phyloP scores from a whole-genome alignment of 495 filamentous ascomycete species.

The Massariosphaeria phaeospora region DNA sequence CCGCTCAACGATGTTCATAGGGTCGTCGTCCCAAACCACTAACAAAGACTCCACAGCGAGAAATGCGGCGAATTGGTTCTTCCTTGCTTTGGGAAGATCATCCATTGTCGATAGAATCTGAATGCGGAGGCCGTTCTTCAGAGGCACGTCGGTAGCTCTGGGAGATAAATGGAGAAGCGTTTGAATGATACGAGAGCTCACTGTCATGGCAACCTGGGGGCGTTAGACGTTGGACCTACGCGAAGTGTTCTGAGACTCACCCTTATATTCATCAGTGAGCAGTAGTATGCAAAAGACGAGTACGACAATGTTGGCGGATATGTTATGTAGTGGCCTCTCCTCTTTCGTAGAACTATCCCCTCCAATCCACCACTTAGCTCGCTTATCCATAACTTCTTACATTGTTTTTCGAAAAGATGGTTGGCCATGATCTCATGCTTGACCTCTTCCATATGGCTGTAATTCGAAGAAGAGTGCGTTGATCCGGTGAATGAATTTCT shows the following conservation, averaged over 20 bases:
- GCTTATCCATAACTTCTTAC: slow-evolving; percentile 63
- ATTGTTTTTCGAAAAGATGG: slow-evolving; percentile 74
- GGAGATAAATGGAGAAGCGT: slow-evolving; percentile 46
- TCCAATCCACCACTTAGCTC: slow-evolving; percentile 61
- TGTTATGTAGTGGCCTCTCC: slow-evolving; percentile 60
- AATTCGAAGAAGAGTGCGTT: slow-evolving; percentile 33
- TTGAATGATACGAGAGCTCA: slow-evolving; percentile 55
- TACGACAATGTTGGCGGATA: slow-evolving; percentile 58
- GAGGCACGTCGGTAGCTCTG: slow-evolving; percentile 48
- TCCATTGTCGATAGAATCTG: slow-evolving; percentile 55
- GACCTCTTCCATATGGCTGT: slow-evolving; percentile 64
- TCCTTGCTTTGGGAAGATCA: slow-evolving; percentile 52
- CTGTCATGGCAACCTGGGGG: slow-evolving; percentile 52
- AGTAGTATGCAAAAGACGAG: slow-evolving; percentile 57
- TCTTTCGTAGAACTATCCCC: slow-evolving; percentile 65
- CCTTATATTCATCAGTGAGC: slow-evolving; percentile 63
- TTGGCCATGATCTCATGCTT: slow-evolving; percentile 82
- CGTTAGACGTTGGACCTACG: background rate
- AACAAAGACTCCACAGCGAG: slow-evolving; percentile 53
- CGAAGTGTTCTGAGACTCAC: slow-evolving; percentile 39
- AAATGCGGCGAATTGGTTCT: slow-evolving; percentile 64
- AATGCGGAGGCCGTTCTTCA: slow-evolving; percentile 51
- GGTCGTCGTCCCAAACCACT: slow-evolving; percentile 64
- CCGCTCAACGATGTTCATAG: slow-evolving; percentile 49
- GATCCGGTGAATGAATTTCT: slow-evolving; percentile 41